A percentile compares a stretch with the other conserved stretches of the same genome.
Evolutionary conservation across 345 rosid genomes (phyloP).

Genomic region (Passiflora organensis): DNA sequence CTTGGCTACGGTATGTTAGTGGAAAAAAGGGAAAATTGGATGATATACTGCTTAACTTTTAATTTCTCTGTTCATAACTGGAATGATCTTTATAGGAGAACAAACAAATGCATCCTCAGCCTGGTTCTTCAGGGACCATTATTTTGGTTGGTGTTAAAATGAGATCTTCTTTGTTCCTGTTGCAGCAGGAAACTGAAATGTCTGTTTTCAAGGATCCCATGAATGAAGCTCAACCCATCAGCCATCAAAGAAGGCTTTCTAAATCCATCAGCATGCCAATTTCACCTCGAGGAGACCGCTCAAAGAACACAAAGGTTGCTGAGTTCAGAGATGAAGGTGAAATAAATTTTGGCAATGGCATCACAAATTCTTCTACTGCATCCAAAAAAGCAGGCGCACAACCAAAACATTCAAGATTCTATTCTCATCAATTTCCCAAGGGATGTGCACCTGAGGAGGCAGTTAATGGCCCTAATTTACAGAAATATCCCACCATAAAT

Average conservation of each 20-base stretch:
- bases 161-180: background rate
- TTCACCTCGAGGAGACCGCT: constrained; percentile 31
- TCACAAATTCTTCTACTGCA: constrained; percentile 23
- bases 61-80: too few species aligned
- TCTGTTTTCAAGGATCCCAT: too few species aligned
- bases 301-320: constrained; percentile 18
- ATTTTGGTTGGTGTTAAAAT: background rate
- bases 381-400: constrained; percentile 8
- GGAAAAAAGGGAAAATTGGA: too few species aligned
- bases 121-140: background rate
- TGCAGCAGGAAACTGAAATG: constrained; percentile 4
- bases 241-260: constrained; percentile 34
- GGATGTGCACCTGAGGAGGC: constrained; percentile 20
- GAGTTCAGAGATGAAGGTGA: constrained; percentile 14
- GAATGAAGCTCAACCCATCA: constrained; percentile 7
- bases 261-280: constrained; percentile 66
- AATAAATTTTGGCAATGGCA: constrained; percentile 8
- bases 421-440: constrained; percentile 64
- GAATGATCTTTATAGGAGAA: too few species aligned
- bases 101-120: background rate
- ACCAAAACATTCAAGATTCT: constrained; percentile 29
- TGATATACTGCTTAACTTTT: too few species aligned
- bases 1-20: too few species aligned
- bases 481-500: constrained; percentile 26
- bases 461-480: constrained; percentile 14